Base-by-base conservation (phyloP, 768 basidiomycete genomes). In the Steccherinum ochraceum region DNA sequence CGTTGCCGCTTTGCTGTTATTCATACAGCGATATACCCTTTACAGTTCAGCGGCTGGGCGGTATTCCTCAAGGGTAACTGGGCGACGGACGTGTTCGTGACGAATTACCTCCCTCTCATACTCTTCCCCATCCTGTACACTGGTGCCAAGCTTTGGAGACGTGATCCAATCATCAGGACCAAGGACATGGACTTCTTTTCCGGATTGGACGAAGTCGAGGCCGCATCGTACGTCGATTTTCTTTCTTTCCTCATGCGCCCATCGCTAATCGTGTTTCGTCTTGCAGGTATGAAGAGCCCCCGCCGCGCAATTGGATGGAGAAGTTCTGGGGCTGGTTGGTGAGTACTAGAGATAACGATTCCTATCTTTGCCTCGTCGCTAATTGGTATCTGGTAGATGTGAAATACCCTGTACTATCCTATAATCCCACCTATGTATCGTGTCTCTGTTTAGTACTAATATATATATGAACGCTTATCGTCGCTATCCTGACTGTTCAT, bases 171-270 rank as follows among this genome's bases (percentile, higher is more conserved):
- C 24, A 69, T 83, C 41, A 63, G 68, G 35, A 55, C 82, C 0
- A 61, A 74, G 18, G 81, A 94, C 27, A 93, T 97, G 89, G 94
- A 96, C 69, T 93, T 94, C 62, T 69, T 83, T 40, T 74, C 76
- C 4, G 79, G 84, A 52, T 72, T 69, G 18, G 65, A 56, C 44
- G 63, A 68, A 56, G 59, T 68, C 39, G 67, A 62, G 61, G 67
- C 63, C 54, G 58, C 47, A 5, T 50, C 54, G 4, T 78, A 77
- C 58, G 40, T 26, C 43, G n/a, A n/a, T n/a, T n/a, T n/a, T n/a
- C 43, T 21, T 11, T 27, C 4, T n/a, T n/a, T n/a, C n/a, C n/a
- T n/a, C n/a, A n/a, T n/a, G n/a, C n/a, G n/a, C n/a, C n/a, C n/a
- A n/a, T n/a, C n/a, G n/a, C n/a, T n/a, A n/a, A n/a, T n/a, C n/a